phyloP scores from a whole-genome alignment of 257 asterid species.

The Nemophila menziesii region DNA sequence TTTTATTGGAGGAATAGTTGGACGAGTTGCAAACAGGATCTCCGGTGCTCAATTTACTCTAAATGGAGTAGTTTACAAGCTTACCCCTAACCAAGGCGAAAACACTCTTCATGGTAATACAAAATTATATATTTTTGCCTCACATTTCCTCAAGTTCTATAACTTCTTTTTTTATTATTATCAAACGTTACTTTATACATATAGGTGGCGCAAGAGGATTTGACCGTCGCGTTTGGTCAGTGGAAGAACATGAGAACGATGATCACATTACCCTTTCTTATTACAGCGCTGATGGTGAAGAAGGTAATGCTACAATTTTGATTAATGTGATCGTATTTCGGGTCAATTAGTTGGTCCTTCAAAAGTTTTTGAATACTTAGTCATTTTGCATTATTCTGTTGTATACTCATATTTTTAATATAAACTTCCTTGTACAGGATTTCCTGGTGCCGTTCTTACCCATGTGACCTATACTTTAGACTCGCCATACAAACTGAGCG shows the following conservation, averaged over 20 bases:
- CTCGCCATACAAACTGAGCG: constrained; percentile 26
- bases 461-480: constrained; percentile 41
- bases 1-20: constrained; percentile 64
- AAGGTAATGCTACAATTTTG: constrained; percentile 31
- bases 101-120: constrained; percentile 79
- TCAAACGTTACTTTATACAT: not conserved
- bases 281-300: constrained; percentile 64
- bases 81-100: constrained; percentile 49
- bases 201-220: constrained; percentile 73
- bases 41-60: constrained; percentile 64
- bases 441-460: constrained; percentile 51
- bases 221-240: constrained; percentile 59
- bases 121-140: too few species aligned
- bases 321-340: too few species aligned
- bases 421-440: constrained; percentile 26
- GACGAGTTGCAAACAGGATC: constrained; percentile 78
- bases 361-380: too few species aligned
- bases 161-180: too few species aligned
- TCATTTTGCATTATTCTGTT: too few species aligned
- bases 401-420: too few species aligned
- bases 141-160: too few species aligned
- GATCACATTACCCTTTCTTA: constrained; percentile 45
- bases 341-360: too few species aligned
- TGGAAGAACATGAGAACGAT: constrained; percentile 24
- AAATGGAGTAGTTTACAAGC: constrained; percentile 52